Base-by-base conservation (phyloP, 352 stramenopile species). In the Phytophthora crassamura region DNA sequence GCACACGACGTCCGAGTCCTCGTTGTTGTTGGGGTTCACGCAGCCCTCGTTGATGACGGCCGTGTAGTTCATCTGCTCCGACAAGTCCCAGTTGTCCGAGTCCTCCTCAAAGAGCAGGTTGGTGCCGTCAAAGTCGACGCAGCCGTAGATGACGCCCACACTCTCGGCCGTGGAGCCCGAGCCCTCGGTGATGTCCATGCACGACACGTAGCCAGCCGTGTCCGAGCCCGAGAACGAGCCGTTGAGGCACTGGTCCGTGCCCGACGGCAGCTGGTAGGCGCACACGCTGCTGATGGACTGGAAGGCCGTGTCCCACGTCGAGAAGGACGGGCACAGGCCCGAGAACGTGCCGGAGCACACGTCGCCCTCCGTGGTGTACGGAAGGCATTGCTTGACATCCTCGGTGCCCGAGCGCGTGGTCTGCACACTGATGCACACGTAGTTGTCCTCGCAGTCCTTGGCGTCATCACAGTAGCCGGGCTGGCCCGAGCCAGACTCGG, bases 301-400 rank as follows among this genome's bases (percentile, higher is more conserved):
- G 67, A 76, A 85, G 42, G 65, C 64, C 46, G 69, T 80, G 35
- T 80, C 66, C 84, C 84, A 93, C 47, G 80, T 90, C 20, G 82
- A 90, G 66, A 93, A 93, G 41, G 68, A 89, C 15, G 84, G 84
- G 69, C 84, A 93, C 42, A 89, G 72, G 4, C 84, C 84, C 2
- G 82, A 74, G 25, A 52, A 71, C 15, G 59, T 72, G 53, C 82
- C 82, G 16, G 82, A 80, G 77, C 84, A 93, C 58, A 91, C 74
- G 42, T 87, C 73, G 35, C 69, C 69, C 59, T 76, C 62, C 15
- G 47, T 16, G 45, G 60, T 62, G 59, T 78, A 88, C 0, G 86
- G 80, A 41, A 95, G 65, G 49, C 86, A 93, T 69, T 92, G 80
- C 80, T 95, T 93, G 35, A 91, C 86, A 49, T 88, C 70, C 33